Evolutionary conservation across 2,329 filamentous ascomycete genomes (phyloP), one percentile per base, ranked within the genome.

Genomic region (Corinectria fuckeliana): DNA sequence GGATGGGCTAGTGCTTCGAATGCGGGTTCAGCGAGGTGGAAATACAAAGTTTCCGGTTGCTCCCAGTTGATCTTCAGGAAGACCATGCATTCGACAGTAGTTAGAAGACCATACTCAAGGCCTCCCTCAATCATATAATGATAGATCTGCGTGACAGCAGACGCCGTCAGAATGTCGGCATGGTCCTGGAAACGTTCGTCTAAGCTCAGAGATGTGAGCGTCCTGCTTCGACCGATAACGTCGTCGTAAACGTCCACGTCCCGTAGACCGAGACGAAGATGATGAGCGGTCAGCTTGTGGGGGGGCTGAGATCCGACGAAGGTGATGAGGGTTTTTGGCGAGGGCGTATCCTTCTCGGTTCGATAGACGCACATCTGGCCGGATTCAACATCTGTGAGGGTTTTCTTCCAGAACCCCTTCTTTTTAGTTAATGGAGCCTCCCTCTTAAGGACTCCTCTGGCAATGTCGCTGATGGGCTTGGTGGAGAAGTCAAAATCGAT

Each of bases 41-140:
- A 60, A 3, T 32, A 50, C 2, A 64, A 45, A 3, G 16, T 56
- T 16, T 45, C 39, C 2, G 55, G 59, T 4, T 62, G 4, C 9
- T 38, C 14, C 55, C 49, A 62, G 20, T 64, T 16, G 13, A 64
- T n/a, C 39, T 51, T 59, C 10, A 61, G 58, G 34, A 55, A 61
- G 1, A 61, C 49, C 0, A 45, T 61, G 4, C 42, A 45, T 5
- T 63, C 21, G 4, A 58, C 52, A 1, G 44, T 65, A 0, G 58
- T 65, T n/a, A 83, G 54, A 23, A 74, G 71, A 11, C 80, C 74
- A 60, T 80, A 81, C 55, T 79, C 74, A 6, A 82, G 70, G 0
- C 82, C 77, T 13, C 69, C 70, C 49, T 78, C 65, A 10, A 84
- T 75, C 75, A 85, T 85, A 66, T 83, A 82, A 32, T 80, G 75